A percentile compares a stretch with the other conserved stretches of the same genome.
These are phyloP conservation scores for Chytriomyces confervae DNA, from an alignment of 192 early-diverging fungal genomes.

Conservation along the genomic window DNA sequence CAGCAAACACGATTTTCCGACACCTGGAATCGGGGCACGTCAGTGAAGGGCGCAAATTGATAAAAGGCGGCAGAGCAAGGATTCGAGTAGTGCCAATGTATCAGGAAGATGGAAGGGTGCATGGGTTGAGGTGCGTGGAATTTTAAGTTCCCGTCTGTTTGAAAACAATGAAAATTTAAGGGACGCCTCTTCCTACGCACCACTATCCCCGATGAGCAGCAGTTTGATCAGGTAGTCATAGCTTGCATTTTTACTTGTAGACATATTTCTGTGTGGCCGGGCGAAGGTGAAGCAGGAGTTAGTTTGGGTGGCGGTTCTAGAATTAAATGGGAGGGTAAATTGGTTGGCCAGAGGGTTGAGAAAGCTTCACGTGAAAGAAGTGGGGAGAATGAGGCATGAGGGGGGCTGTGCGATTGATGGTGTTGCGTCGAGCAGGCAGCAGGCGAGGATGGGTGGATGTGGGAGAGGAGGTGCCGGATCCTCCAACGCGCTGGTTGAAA, in stretches of 20 bases:
- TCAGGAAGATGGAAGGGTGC: not conserved
- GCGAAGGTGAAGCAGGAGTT: not conserved
- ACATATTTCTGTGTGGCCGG: conserved; percentile 50
- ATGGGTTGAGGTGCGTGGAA: not conserved
- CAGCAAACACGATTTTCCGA: conserved; percentile 95
- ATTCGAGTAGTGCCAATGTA: not conserved
- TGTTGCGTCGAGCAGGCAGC: no score
- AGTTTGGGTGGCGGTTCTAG: no score
- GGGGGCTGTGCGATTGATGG: not conserved
- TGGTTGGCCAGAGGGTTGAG: not conserved
- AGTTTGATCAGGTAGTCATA: conserved; percentile 99
- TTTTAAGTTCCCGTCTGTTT: not conserved
- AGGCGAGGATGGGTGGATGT: no score
- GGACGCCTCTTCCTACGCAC: conserved; percentile 59
- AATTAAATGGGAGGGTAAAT: not conserved
- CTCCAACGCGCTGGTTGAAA: no score
- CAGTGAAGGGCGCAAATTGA: not conserved
- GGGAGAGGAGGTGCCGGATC: no score
- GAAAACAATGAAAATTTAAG: conserved; percentile 15
- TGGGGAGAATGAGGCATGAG: not conserved
- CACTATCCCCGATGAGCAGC: conserved; percentile 96
- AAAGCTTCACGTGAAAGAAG: not conserved
- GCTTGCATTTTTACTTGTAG: conserved; percentile 87
- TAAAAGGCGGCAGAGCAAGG: not conserved
- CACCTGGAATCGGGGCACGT: conserved; percentile 61